These are phyloP conservation scores for Marchantia paleacea DNA, from an alignment of 225 moss, liverwort and hornwort genomes.

Conservation along the genomic window DNA sequence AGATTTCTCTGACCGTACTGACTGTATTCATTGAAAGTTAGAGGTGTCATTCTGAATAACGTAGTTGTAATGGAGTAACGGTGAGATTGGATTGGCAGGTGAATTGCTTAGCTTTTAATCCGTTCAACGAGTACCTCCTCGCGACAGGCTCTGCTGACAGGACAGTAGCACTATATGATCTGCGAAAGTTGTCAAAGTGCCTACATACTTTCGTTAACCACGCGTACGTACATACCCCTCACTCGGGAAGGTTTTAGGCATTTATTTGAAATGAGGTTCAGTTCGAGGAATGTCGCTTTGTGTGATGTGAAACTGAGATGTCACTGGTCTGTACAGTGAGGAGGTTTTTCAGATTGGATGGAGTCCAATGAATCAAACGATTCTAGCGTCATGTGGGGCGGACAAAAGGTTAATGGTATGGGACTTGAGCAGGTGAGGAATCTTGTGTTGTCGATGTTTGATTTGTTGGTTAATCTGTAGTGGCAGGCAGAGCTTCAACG, in stretches of 20 bases:
- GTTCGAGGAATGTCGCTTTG: background rate
- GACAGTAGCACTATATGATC: constrained; percentile 69
- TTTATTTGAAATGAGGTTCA: background rate
- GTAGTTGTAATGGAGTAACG: background rate
- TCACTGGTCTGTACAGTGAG: constrained; percentile 45
- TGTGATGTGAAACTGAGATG: background rate
- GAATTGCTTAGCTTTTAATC: constrained; percentile 83
- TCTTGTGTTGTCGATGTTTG: no score
- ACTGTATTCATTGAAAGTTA: no score
- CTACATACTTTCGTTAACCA: constrained; percentile 72
- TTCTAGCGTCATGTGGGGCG: constrained; percentile 80
- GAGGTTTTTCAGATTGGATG: constrained; percentile 89
- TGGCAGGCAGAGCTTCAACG: no score
- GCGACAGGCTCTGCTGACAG: constrained; percentile 81
- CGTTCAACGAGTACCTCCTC: constrained; percentile 73
- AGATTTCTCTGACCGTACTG: no score
- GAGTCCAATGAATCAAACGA: constrained; percentile 81
- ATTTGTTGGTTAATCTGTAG: no score
- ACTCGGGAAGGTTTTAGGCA: background rate
- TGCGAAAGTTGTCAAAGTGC: constrained; percentile 65
- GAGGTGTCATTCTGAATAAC: no score
- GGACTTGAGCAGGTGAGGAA: constrained; percentile 68
- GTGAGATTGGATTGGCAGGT: constrained; percentile 38
- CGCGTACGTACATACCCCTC: constrained; percentile 42
- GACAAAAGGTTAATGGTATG: constrained; percentile 87